Percentiles rank a stretch among this genome's conserved stretches.
phyloP scores from a whole-genome alignment of 2,329 filamentous ascomycete genomes.

The Fusarium sp. region DNA sequence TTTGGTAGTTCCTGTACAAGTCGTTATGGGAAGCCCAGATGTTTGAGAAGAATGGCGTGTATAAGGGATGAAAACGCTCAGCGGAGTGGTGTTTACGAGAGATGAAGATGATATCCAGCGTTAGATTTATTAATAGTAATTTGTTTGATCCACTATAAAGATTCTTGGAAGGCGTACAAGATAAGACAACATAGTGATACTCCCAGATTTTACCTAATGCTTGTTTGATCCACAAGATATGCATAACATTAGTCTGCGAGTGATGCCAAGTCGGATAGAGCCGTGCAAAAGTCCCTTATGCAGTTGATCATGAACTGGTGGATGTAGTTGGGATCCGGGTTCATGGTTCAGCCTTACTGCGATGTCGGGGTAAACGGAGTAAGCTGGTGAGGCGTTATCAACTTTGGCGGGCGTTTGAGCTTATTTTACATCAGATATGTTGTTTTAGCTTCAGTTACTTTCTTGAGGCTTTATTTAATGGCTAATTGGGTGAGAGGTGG shows the following conservation, averaged over 20 bases:
- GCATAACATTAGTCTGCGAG: background rate
- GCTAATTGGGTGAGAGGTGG: background rate
- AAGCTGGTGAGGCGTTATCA: background rate
- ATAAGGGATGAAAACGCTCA: no score
- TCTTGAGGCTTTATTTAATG: fast-evolving
- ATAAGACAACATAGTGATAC: background rate
- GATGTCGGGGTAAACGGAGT: background rate
- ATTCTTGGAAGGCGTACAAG: background rate
- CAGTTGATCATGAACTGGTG: background rate
- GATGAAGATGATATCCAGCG: slow-evolving; percentile 36
- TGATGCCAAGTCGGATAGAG: background rate
- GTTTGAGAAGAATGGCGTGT: background rate
- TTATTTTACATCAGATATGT: background rate
- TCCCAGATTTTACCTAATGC: background rate
- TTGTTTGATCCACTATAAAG: background rate
- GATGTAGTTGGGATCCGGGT: background rate
- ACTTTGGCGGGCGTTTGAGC: background rate
- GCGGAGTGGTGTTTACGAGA: background rate
- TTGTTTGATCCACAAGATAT: background rate
- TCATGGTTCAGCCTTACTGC: background rate
- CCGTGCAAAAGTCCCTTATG: background rate
- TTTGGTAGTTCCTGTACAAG: slow-evolving; percentile 28
- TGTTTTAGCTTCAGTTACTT: background rate
- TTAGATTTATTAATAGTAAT: slow-evolving; percentile 35
- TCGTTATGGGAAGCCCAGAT: slow-evolving; percentile 28